Evolutionary conservation across 768 basidiomycete genomes (phyloP).

Genomic region (Russula abietina): DNA sequence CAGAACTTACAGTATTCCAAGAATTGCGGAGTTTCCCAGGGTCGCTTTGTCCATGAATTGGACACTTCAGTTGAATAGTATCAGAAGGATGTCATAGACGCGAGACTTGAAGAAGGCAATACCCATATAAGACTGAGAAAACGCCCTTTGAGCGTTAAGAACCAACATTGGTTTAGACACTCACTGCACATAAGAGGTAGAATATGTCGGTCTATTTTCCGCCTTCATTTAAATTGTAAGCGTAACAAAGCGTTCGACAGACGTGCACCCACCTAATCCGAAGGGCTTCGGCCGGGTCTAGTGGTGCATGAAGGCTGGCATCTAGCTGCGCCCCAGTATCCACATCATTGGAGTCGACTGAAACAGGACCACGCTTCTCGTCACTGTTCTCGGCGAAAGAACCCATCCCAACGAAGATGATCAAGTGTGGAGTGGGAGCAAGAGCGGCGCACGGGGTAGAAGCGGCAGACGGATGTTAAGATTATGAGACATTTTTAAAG

Average conservation of each 20-base stretch:
- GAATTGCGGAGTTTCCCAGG: conserved; percentile 57
- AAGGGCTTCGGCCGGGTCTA: conserved; percentile 49
- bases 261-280: conserved; percentile 39
- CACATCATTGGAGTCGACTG: conserved; percentile 43
- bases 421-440: not conserved
- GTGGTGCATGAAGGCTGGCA: conserved; percentile 37
- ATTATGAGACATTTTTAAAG: not conserved
- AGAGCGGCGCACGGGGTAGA: not conserved
- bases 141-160: conserved; percentile 1
- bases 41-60: conserved; percentile 78
- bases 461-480: not conserved
- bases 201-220: conserved; percentile 63
- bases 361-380: conserved; percentile 25
- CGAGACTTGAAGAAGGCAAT: conserved; percentile 8
- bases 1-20: conserved; percentile 54
- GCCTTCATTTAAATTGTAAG: conserved; percentile 29
- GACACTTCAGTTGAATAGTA: conserved; percentile 41
- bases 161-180: conserved; percentile 29
- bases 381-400: conserved; percentile 14
- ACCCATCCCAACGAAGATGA: conserved; percentile 6
- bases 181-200: conserved; percentile 67
- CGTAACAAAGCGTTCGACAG: not conserved
- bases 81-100: conserved; percentile 2
- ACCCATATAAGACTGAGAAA: conserved; percentile 50
- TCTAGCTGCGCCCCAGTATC: conserved; percentile 59